Evolutionary conservation across 306 rosid genomes (phyloP).

Genomic region (Rosa multiflora): DNA sequence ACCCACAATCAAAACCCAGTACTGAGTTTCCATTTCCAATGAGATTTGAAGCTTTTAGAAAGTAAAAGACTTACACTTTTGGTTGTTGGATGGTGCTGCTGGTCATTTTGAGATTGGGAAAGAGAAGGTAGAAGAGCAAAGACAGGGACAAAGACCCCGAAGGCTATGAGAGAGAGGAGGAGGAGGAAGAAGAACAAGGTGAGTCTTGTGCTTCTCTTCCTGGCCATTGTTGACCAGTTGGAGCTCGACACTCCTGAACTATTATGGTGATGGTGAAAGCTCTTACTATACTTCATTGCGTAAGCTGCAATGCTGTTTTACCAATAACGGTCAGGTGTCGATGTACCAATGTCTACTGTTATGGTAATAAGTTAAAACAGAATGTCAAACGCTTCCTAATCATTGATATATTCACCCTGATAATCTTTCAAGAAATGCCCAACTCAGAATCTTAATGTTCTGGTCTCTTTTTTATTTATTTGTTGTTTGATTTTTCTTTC

Average conservation of each 20-base stretch:
- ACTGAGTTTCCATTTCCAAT: not conserved
- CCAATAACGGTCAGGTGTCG: not conserved
- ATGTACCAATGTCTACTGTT: not conserved
- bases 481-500: too few relatives aligned
- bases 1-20: constrained; percentile 17
- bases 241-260: constrained; percentile 28
- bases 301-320: not conserved
- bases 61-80: constrained; percentile 36
- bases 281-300: constrained; percentile 15
- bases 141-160: constrained; percentile 48
- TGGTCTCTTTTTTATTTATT: too few relatives aligned
- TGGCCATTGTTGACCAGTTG: constrained; percentile 52
- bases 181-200: constrained; percentile 47
- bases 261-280: not conserved
- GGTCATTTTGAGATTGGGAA: constrained; percentile 26
- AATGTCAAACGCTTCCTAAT: not conserved
- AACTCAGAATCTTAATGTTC: too few relatives aligned
- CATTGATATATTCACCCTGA: too few relatives aligned
- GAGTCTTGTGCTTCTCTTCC: constrained; percentile 36
- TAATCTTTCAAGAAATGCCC: not conserved
- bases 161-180: constrained; percentile 37
- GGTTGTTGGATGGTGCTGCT: constrained; percentile 22
- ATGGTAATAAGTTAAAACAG: not conserved
- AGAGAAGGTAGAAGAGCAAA: constrained; percentile 65
- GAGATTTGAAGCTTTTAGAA: not conserved